A percentile compares a stretch with the other conserved stretches of the same genome.
Conservation (phyloP, 768 basidiomycete species). For the Russula abietina region DNA sequence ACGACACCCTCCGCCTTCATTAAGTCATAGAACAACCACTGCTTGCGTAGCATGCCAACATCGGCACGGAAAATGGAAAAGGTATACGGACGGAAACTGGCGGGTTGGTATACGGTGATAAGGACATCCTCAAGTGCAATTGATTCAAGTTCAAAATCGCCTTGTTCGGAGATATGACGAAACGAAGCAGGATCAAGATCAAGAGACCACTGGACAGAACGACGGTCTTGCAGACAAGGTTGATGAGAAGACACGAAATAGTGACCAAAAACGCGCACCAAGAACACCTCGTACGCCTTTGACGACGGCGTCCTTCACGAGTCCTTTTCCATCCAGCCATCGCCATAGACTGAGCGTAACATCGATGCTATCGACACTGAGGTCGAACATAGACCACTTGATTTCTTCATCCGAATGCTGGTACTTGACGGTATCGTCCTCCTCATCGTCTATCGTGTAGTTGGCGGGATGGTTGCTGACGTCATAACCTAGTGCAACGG, state of each 20-base stretch:
- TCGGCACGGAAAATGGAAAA: conserved; percentile 93
- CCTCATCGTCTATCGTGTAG: conserved; percentile 60
- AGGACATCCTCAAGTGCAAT: conserved; percentile 90
- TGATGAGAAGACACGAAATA: neutral
- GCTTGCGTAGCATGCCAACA: conserved; percentile 75
- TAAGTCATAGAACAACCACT: conserved; percentile 95
- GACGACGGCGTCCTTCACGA: conserved; percentile 85
- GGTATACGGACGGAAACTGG: conserved; percentile 84
- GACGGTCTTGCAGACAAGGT: conserved; percentile 57
- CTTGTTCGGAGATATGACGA: conserved; percentile 63
- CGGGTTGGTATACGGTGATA: conserved; percentile 91
- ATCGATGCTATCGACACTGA: conserved; percentile 91
- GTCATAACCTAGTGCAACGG: conserved; percentile 62
- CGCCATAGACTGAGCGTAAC: conserved; percentile 85
- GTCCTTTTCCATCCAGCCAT: conserved; percentile 94
- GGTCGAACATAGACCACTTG: conserved; percentile 87
- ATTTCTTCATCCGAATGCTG: conserved; percentile 44
- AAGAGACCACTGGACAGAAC: conserved; percentile 80
- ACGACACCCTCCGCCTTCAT: conserved; percentile 87
- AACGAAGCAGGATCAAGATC: conserved; percentile 75
- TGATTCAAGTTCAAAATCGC: conserved; percentile 89
- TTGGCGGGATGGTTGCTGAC: conserved; percentile 71
- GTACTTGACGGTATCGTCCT: conserved; percentile 27
- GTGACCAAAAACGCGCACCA: conserved; percentile 42
- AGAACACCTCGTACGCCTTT: conserved; percentile 92